Evolutionary conservation across 331 rosid genomes (phyloP).

Genomic region (Malus hybrid): DNA sequence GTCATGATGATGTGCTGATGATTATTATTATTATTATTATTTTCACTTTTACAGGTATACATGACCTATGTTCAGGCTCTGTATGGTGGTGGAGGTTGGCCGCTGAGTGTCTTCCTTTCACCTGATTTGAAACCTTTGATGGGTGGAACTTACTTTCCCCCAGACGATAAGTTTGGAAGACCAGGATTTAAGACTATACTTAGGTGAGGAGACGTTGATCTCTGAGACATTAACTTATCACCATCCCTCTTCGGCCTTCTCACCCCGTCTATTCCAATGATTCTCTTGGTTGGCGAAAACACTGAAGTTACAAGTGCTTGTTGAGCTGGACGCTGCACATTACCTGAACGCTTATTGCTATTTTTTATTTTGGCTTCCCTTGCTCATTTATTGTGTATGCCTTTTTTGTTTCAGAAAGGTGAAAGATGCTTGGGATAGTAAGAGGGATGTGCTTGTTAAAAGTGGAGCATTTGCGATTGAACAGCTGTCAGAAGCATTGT

Average conservation of each 20-base stretch:
- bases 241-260: background rate
- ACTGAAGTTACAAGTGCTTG: background rate
- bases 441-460: constrained; percentile 71
- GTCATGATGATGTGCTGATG: constrained; percentile 13
- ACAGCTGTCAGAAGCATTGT: constrained; percentile 78
- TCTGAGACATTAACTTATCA: background rate
- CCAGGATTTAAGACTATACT: constrained; percentile 89
- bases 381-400: constrained; percentile 8
- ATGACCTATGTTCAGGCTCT: constrained; percentile 97
- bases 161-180: constrained; percentile 77
- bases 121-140: constrained; percentile 91
- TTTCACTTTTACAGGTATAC: constrained; percentile 52
- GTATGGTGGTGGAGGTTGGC: constrained; percentile 99
- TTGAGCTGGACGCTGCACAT: background rate
- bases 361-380: background rate
- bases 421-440: constrained; percentile 74
- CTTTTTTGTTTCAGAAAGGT: constrained; percentile 57
- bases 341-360: background rate
- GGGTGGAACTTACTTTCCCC: constrained; percentile 99
- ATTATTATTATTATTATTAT: background rate
- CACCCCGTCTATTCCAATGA: background rate
- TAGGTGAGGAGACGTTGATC: constrained; percentile 37
- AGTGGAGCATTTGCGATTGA: constrained; percentile 83
- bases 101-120: constrained; percentile 77
- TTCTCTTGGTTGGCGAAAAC: background rate